Conservation (phyloP, 768 basidiomycete species). For the Podaxis sp. region DNA sequence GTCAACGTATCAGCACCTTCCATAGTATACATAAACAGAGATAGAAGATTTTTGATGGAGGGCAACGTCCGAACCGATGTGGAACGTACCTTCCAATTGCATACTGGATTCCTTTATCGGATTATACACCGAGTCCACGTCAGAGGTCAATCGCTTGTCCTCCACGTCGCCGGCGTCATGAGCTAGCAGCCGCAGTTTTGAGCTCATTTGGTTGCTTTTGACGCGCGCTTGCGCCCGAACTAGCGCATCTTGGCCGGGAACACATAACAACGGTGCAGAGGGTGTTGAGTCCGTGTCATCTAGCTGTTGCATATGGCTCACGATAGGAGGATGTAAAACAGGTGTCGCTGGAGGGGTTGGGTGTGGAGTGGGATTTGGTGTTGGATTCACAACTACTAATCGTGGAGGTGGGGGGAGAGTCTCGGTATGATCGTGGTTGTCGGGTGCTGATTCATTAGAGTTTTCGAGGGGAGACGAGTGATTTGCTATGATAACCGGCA, state of each 20-base stretch:
- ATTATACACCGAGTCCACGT: not conserved
- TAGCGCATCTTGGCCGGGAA: constrained; percentile 8
- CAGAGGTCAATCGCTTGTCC: not conserved
- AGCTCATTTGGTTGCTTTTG: not conserved
- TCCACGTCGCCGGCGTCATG: not conserved
- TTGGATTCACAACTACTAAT: constrained; percentile 72
- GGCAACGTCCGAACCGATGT: not conserved
- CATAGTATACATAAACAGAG: not conserved
- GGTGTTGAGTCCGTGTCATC: not conserved
- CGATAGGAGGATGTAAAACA: constrained; percentile 24
- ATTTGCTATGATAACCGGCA: constrained; percentile 9
- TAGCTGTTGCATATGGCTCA: not conserved
- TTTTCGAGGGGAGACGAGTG: constrained; percentile 4
- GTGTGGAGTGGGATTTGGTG: constrained; percentile 74
- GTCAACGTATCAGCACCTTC: not conserved
- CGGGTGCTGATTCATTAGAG: not conserved
- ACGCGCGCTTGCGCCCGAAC: constrained; percentile 4
- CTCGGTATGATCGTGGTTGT: constrained; percentile 3
- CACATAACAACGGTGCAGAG: not conserved
- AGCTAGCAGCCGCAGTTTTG: not conserved
- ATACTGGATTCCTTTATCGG: not conserved
- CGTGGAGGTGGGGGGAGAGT: constrained; percentile 39
- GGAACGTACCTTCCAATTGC: constrained; percentile 5
- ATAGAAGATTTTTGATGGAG: not conserved
- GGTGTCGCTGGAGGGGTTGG: constrained; percentile 80